Percentiles rank a stretch among this genome's conserved stretches.
Evolutionary conservation across 2,329 filamentous ascomycete species (phyloP).

Genomic region (Pyricularia sp.): DNA sequence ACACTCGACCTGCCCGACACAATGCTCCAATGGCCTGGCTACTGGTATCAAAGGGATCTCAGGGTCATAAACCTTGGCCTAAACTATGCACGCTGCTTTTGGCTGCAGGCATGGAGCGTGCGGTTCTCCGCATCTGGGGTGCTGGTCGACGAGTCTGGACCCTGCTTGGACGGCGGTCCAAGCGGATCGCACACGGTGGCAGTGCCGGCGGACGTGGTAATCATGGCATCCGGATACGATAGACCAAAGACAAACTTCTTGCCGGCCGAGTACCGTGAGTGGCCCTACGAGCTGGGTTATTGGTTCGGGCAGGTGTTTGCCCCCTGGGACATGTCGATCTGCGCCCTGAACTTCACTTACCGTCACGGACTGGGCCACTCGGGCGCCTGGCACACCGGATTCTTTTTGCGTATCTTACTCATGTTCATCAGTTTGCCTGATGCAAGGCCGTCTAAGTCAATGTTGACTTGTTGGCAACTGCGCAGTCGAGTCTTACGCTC

Average conservation of each 20-base stretch:
- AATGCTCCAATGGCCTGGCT: neutral
- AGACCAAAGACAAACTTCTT: neutral
- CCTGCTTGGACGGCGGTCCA: neutral
- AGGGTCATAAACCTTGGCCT: neutral
- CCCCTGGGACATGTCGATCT: neutral
- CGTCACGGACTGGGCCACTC: neutral
- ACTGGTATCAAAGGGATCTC: neutral
- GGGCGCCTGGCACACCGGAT: neutral
- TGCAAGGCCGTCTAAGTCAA: neutral
- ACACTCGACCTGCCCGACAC: neutral
- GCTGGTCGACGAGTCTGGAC: neutral
- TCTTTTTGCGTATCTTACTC: neutral
- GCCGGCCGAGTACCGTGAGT: neutral
- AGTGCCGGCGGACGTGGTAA: neutral
- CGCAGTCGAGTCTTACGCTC: neutral
- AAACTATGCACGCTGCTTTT: neutral
- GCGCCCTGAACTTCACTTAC: slow-evolving; percentile 2
- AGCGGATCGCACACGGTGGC: neutral
- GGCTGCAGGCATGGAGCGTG: neutral
- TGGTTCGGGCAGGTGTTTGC: neutral
- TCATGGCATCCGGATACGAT: neutral
- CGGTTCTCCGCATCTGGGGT: neutral
- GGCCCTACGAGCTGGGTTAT: neutral
- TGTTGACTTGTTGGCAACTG: neutral
- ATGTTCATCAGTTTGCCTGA: slow-evolving; percentile 2